These are phyloP conservation scores for Parasarocladium wereldwijsianum DNA, from an alignment of 2,329 filamentous ascomycete genomes.

Conservation along the genomic window DNA sequence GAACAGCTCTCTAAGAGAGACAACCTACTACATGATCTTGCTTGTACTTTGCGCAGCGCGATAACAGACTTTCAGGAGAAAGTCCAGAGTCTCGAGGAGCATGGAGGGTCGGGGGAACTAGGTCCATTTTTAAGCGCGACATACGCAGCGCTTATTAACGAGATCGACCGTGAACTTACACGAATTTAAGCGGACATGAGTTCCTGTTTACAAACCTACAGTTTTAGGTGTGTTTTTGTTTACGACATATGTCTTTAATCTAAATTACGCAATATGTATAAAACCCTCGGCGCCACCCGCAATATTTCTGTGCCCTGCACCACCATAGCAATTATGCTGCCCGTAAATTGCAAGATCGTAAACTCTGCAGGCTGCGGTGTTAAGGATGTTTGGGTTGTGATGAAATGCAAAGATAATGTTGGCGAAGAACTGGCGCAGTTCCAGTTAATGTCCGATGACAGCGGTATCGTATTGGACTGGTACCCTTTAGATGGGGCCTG, in stretches of 20 bases:
- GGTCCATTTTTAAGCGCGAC: no score
- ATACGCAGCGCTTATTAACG: not conserved
- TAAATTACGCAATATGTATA: not conserved
- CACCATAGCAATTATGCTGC: not conserved
- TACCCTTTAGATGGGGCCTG: no score
- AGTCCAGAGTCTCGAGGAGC: not conserved
- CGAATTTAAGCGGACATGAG: not conserved
- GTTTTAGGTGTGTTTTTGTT: not conserved
- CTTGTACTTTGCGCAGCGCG: not conserved
- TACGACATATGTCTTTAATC: not conserved
- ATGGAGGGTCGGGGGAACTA: not conserved
- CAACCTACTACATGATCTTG: not conserved
- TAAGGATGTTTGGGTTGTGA: no score
- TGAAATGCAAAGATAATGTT: no score
- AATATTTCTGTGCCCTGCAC: not conserved
- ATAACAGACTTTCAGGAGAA: not conserved
- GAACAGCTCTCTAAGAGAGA: conserved; percentile 1
- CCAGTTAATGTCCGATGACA: no score
- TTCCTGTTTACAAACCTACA: not conserved
- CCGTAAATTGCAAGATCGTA: not conserved
- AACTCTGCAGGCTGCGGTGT: no score
- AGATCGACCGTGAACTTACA: not conserved
- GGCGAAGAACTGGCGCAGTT: no score
- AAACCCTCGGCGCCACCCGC: not conserved
- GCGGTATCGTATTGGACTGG: no score